These are phyloP conservation scores for Penicillium steckii DNA, from an alignment of 495 filamentous ascomycete genomes.

Conservation along the genomic window DNA sequence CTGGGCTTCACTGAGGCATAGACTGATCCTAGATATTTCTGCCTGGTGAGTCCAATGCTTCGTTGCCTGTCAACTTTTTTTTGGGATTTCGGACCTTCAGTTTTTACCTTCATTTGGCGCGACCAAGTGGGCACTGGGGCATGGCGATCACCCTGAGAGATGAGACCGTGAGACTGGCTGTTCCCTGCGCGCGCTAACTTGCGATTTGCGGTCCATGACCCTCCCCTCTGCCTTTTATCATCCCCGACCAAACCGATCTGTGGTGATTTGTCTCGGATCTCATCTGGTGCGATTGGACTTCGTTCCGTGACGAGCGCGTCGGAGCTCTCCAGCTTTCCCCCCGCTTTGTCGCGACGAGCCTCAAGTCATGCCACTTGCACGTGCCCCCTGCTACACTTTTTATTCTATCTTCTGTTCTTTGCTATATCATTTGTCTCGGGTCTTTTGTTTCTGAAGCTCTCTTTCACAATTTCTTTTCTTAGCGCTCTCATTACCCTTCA, in stretches of 20 bases:
- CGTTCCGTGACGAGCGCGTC: conserved; percentile 1
- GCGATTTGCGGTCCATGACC: neutral
- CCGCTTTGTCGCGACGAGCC: conserved; percentile 18
- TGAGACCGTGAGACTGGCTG: too few relatives aligned
- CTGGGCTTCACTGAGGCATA: conserved; percentile 2
- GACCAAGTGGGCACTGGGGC: too few relatives aligned
- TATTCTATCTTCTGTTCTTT: neutral
- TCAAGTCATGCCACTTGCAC: conserved; percentile 24
- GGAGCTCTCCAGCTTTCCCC: conserved; percentile 3
- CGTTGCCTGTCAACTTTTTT: neutral
- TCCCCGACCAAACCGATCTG: neutral
- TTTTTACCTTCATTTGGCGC: neutral
- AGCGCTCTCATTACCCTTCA: neutral
- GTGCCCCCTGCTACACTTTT: conserved; percentile 7
- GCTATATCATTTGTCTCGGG: neutral
- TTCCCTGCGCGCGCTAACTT: neutral
- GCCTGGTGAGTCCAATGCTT: conserved; percentile 5
- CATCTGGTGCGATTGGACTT: conserved; percentile 1
- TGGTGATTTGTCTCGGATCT: neutral
- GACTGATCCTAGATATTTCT: conserved; percentile 10
- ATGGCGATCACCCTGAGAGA: too few relatives aligned
- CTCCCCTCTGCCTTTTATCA: neutral
- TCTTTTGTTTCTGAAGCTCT: neutral
- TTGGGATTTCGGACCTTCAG: too few relatives aligned
- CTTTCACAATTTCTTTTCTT: neutral